Evolutionary conservation across 2,329 filamentous ascomycete genomes (phyloP), one percentile per base, ranked within the genome.

Genomic region (Fusarium clavum): DNA sequence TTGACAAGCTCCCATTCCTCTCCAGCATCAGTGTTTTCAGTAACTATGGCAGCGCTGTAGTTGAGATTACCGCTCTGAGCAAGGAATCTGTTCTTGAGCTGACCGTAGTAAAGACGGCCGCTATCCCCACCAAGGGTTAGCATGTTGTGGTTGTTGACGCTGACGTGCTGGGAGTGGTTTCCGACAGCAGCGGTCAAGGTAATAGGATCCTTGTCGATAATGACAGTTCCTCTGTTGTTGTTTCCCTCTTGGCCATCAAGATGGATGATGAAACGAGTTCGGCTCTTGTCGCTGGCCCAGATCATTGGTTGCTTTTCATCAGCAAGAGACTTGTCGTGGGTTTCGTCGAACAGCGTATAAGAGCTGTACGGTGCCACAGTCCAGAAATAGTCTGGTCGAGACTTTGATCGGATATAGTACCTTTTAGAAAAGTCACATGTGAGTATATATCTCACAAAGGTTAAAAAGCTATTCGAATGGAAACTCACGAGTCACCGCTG

Each of bases 1-100:
- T 44, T 30, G 27, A 58, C 32, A 14, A 64, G 83, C 10, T 46
- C 38, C 51, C 49, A 63, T 32, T 64, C 61, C 25, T 64, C 49
- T 7, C 61, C 45, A 13, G 27, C 18, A 16, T 20, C 58, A 18
- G 56, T 46, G 24, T 24, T 4, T 27, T 57, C 43, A 22, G 43
- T 45, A 9, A 22, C 43, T 11, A 24, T 24, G 9, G 43, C 20
- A 45, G 20, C n/a, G 6, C 22, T n/a, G 18, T 25, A 25, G 44
- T 46, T 46, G 11, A 46, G 16, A n/a, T n/a, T 18, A 20, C 44
- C 44, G 18, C 44, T n/a, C 8, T 46, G 16, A 24, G 44, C 44
- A 25, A 25, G 44, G 12, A 29, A 46, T 14, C 24, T 13, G 44
- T 29, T 10, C 5, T 29, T 46, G 44, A 46, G 44, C 11, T 46